Conservation (phyloP, 805 yeast species). For the Starmera caribaea region DNA sequence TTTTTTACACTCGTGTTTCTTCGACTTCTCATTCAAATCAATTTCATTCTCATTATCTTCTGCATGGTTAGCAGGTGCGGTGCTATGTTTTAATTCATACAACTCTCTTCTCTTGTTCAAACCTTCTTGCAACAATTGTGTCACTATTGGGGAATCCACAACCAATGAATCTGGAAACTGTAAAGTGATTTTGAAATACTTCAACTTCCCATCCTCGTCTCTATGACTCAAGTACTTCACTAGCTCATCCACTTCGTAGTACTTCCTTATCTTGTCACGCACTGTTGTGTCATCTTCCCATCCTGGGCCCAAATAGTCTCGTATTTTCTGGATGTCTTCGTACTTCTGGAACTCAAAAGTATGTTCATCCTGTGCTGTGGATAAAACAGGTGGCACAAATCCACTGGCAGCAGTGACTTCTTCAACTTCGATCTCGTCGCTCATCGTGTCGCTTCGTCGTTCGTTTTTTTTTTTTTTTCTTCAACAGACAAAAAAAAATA, state of each 20-base stretch:
- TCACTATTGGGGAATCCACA: constrained; percentile 67
- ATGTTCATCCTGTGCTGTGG: constrained; percentile 62
- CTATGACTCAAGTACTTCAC: constrained; percentile 28
- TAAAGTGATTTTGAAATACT: constrained; percentile 52
- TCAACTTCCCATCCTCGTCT: constrained; percentile 16
- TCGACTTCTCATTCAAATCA: background rate
- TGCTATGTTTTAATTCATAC: constrained; percentile 5
- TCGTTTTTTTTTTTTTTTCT: no score
- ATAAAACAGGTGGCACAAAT: constrained; percentile 56
- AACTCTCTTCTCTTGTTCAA: constrained; percentile 7
- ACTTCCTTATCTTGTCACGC: constrained; percentile 28
- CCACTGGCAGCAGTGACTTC: no score
- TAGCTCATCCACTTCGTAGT: constrained; percentile 47
- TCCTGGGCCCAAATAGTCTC: constrained; percentile 21
- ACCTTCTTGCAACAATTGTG: constrained; percentile 38
- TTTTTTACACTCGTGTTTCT: constrained; percentile 10
- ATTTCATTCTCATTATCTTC: constrained; percentile 1
- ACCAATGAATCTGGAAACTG: constrained; percentile 86
- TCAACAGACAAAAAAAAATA: no score
- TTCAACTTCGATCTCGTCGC: no score
- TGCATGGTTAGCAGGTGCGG: background rate
- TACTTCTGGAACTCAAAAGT: constrained; percentile 40
- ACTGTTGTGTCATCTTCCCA: constrained; percentile 19
- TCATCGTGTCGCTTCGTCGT: no score
- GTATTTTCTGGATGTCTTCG: constrained; percentile 15